Base-by-base conservation (phyloP, 2,329 filamentous ascomycete genomes). In the Aspergillus sergii region DNA sequence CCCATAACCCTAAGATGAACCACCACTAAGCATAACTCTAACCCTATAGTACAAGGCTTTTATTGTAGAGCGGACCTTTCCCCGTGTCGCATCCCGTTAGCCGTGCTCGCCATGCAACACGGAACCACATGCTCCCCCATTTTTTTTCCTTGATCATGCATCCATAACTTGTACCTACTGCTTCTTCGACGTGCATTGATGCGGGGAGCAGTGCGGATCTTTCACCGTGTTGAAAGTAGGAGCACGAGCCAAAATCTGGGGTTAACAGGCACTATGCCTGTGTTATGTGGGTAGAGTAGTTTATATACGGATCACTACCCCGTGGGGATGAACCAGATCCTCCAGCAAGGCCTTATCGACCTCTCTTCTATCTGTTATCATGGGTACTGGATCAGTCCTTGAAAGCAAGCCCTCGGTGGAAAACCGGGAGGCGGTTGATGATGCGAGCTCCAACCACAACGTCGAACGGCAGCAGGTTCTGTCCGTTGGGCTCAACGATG, bases 401-500 rank as follows among this genome's bases (percentile, higher is more conserved):
- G 59, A 50, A 46, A 45, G 41, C 19, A 60, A 61, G 36, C 53
- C 59, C 53, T 61, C 59, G 45, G 53, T 55, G 19, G 59, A 61
- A 34, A 61, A 48, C 54, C 59, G 45, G 7, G 59, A 61, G 36
- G 56, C 30, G 7, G 32, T 55, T 36, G 60, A 59, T 32, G 46
- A 48, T n/a, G n/a, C 46, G 57, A 36, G 57, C n/a, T n/a, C 30
- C 21, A 51, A 28, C 39, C 51, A 57, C 10, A 45, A 51, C 48
- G 41, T 50, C 30, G 55, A 53, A 45, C 59, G 54, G 19, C 21
- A 55, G 36, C 59, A 66, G 53, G 50, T 64, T 21, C 45, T 63
- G 10, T 64, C 58, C 23, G 50, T 57, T 23, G 61, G 60, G 19
- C 50, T 62, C 34, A 63, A 59, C 50, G 51, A 63, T 59, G 60